Evolutionary conservation across 202 grass and related monocot genomes (phyloP), one percentile per base, ranked within the genome.

Genomic region (Elaeis oleifera): DNA sequence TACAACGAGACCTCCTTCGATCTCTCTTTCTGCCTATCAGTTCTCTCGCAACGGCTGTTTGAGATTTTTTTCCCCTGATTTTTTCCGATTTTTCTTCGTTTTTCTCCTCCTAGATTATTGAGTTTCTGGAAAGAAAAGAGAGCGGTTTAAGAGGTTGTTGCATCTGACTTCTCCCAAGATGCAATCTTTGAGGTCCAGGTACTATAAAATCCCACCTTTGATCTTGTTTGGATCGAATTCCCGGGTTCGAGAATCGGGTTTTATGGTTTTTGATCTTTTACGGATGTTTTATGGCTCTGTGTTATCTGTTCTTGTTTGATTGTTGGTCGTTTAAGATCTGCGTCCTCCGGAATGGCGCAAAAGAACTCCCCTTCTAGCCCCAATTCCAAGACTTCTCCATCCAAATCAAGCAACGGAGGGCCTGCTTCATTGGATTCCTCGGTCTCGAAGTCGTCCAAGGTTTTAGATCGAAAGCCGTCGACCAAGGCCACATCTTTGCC

Each of bases 171-270:
- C 18, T 58, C 26, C 54, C 29, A 76, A 77, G 57, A 86, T 89
- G 90, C 72, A 86, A 72, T 76, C 90, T 6, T 95, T 85, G 63
- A 83, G 65, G 53, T 79, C 77, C 64, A 95, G 85, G 90, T 95
- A 76, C 14, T 48, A 15, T 69, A 18, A 54, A 17, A 55, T 57
- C 20, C 53, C 20, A 14, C 2, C n/a, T 53, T 36, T 26, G 28
- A 0, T 16, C 2, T 56, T 61, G 56, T 36, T 18, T 55, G 68
- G 5, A 51, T 66, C 19, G 5, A 61, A 36, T 48, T 76, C 19
- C 14, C 21, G 54, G 29, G 71, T 18, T 31, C 17, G 50, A 18
- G 1, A 72, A 27, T 6, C 50, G 6, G 11, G 18, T 57, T 22
- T 49, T 9, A 50, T 66, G 21, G 1, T 27, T 29, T 36, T 26